Percentiles rank a stretch among this genome's conserved stretches.
Evolutionary conservation across 2,329 filamentous ascomycete genomes (phyloP).

Genomic region (Xylaria sp.): DNA sequence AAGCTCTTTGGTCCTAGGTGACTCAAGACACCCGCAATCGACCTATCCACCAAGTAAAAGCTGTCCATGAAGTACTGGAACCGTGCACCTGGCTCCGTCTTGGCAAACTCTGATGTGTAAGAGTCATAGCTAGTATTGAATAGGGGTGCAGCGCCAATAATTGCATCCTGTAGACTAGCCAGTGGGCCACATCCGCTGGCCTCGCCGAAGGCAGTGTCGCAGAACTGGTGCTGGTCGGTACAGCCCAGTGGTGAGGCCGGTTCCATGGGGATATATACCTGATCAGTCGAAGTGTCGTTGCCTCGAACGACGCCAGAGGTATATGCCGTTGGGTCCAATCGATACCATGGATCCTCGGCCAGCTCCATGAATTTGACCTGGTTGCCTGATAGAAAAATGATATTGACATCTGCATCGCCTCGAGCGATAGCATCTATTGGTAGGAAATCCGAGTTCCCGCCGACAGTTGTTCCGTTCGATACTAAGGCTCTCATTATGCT

Average conservation of each 20-base stretch:
- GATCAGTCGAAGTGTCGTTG: background rate
- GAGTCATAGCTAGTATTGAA: too few relatives aligned
- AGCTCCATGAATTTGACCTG: background rate
- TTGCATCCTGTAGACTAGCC: background rate
- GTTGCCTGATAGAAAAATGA: constrained; percentile 12
- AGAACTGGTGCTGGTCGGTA: constrained; percentile 15
- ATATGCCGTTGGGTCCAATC: background rate
- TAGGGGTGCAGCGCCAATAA: too few relatives aligned
- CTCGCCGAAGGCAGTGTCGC: background rate
- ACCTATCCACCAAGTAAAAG: too few relatives aligned
- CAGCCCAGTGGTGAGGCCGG: constrained; percentile 15
- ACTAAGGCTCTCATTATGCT: background rate
- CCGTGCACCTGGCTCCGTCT: too few relatives aligned
- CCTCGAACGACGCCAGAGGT: background rate
- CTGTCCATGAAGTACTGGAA: too few relatives aligned
- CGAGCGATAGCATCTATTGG: background rate
- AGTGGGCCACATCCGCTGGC: constrained; percentile 12
- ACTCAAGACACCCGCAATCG: too few relatives aligned
- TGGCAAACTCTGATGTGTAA: too few relatives aligned
- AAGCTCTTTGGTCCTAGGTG: background rate
- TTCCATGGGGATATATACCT: constrained; percentile 3
- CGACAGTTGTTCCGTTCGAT: background rate
- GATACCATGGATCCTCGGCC: constrained; percentile 13
- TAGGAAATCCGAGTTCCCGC: background rate
- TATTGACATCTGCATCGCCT: constrained; percentile 6